A percentile compares a stretch with the other conserved stretches of the same genome.
These are phyloP conservation scores for Odonthalia washingtoniensis DNA, from an alignment of 31 red algal species.

Conservation along the genomic window DNA sequence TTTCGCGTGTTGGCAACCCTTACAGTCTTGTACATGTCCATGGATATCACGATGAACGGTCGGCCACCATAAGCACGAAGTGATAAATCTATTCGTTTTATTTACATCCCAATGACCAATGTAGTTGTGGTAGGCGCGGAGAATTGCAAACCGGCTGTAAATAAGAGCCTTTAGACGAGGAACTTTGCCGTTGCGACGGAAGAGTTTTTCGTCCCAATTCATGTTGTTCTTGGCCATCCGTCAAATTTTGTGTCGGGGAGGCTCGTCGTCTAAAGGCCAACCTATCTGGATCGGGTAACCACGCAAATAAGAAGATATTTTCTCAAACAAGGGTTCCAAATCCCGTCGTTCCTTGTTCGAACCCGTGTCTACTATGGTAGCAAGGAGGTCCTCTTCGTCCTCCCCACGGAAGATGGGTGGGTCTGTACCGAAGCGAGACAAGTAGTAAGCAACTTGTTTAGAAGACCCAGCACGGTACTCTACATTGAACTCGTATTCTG, in stretches of 20 bases:
- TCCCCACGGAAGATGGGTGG: neutral
- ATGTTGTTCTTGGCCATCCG: neutral
- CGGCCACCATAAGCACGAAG: neutral
- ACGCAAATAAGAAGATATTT: neutral
- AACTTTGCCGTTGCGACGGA: neutral
- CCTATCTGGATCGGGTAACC: neutral
- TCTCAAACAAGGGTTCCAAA: neutral
- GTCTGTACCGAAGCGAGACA: neutral
- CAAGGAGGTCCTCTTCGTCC: conserved; percentile 4
- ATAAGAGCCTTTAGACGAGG: neutral
- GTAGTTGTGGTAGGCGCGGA: neutral
- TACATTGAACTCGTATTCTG: too few relatives aligned
- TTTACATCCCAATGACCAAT: neutral
- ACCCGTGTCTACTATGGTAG: too few relatives aligned
- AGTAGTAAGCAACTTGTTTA: neutral
- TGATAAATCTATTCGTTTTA: conserved; percentile 28
- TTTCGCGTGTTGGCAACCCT: neutral
- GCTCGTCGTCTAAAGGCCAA: neutral
- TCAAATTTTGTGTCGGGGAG: neutral
- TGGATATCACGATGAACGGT: neutral
- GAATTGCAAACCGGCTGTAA: neutral
- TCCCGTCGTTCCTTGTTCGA: too few relatives aligned
- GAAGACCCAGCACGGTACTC: too few relatives aligned
- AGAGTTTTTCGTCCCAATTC: neutral
- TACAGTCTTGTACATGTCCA: neutral